Conservation (phyloP, 2,329 filamentous ascomycete genomes). For the Fusarium burgessii region DNA sequence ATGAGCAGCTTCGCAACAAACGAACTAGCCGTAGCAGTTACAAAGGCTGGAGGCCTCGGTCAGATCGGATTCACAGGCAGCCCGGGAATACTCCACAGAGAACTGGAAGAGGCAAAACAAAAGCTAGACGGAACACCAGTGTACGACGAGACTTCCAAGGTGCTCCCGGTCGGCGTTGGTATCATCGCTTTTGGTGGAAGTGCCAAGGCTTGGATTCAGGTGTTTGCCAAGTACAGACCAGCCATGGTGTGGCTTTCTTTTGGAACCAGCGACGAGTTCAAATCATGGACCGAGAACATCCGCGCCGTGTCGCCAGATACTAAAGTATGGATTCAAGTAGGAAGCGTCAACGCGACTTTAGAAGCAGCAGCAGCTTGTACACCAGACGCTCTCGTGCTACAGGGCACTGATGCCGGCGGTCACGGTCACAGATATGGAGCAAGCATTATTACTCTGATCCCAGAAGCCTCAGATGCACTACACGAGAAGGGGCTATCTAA, state of each 20-base stretch:
- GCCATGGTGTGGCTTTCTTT: not conserved
- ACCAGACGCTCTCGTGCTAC: not conserved
- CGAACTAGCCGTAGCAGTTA: not conserved
- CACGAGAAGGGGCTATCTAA: not conserved
- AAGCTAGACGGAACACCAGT: not conserved
- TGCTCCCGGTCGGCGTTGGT: not conserved
- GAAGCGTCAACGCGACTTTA: not conserved
- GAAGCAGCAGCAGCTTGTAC: not conserved
- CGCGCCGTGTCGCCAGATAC: not conserved
- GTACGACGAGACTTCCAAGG: not conserved
- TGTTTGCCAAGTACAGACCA: not conserved
- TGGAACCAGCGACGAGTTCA: not conserved
- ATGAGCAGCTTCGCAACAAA: not conserved
- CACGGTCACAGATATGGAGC: not conserved
- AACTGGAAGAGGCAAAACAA: not conserved
- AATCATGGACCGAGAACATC: not conserved
- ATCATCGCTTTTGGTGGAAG: not conserved
- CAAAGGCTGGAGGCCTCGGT: not conserved
- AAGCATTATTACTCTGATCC: not conserved
- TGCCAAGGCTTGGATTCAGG: not conserved
- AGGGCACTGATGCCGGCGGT: not conserved
- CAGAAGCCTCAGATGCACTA: not conserved
- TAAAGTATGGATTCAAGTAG: not conserved
- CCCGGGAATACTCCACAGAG: not conserved
- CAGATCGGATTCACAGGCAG: not conserved